These are phyloP conservation scores for Fusarium beomiforme DNA, from an alignment of 2,329 filamentous ascomycete genomes.

Conservation along the genomic window DNA sequence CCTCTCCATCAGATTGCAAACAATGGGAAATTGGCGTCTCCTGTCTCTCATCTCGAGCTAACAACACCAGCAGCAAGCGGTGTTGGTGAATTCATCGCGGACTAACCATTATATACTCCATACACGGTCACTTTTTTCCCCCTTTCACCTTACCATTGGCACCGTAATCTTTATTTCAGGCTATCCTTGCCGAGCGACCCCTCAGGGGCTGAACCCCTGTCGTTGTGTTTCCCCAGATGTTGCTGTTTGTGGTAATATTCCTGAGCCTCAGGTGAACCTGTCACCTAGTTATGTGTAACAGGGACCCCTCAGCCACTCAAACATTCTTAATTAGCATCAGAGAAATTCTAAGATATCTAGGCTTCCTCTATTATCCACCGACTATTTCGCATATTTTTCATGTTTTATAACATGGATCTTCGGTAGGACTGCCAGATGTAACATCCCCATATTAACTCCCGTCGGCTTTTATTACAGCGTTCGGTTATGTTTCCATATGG, in stretches of 20 bases:
- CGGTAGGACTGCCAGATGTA: conserved; percentile 5
- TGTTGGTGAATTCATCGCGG: conserved; percentile 15
- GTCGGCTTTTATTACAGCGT: conserved; percentile 26
- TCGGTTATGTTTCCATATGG: conserved; percentile 40
- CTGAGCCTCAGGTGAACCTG: conserved; percentile 44
- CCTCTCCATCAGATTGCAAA: not conserved
- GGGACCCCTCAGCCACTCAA: not conserved
- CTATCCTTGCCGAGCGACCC: conserved; percentile 18
- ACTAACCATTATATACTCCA: conserved; percentile 2
- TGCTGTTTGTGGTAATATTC: conserved; percentile 13
- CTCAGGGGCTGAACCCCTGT: conserved; percentile 27
- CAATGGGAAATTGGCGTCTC: not conserved
- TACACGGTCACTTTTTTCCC: not conserved
- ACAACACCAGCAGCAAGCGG: not conserved
- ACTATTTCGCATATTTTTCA: not conserved
- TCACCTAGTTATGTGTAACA: conserved; percentile 22
- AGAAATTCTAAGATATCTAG: not conserved
- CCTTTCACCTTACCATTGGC: not conserved
- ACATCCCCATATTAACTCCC: conserved; percentile 9
- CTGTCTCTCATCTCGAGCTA: not conserved
- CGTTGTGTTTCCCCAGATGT: conserved; percentile 32
- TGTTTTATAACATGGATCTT: conserved; percentile 7
- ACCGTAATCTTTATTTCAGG: conserved; percentile 3
- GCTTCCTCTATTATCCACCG: not conserved
- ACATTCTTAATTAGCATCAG: not conserved